Evolutionary conservation across 108 stramenopile species (phyloP).

Genomic region (Cyclostephanos tholiformis): DNA sequence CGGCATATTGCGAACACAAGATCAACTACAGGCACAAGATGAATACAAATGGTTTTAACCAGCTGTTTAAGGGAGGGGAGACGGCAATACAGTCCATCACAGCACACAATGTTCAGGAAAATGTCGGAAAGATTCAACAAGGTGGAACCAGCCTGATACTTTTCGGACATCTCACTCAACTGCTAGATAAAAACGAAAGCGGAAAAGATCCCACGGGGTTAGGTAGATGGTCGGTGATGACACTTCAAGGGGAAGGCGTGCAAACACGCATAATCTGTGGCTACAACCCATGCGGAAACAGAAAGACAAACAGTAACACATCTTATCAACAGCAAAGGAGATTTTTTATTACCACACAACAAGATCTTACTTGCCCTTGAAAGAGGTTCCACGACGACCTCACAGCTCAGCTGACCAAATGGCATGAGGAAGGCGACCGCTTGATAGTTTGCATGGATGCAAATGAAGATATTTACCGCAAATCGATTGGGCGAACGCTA

Average conservation of each 20-base stretch:
- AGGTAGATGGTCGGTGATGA: conserved; percentile 13
- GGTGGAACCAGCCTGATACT: conserved; percentile 6
- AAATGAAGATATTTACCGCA: too few relatives aligned
- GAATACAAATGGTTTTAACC: conserved; percentile 6
- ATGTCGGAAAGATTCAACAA: conserved; percentile 7
- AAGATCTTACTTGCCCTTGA: not conserved
- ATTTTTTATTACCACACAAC: not conserved
- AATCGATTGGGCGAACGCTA: not conserved
- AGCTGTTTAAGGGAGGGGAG: conserved; percentile 20
- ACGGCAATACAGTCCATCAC: not conserved
- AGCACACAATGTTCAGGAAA: conserved; percentile 20
- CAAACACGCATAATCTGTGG: not conserved
- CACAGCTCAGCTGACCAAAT: too few relatives aligned
- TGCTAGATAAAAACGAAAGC: not conserved
- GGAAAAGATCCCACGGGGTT: conserved; percentile 11
- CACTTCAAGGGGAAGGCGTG: not conserved
- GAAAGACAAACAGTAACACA: not conserved
- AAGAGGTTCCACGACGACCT: not conserved
- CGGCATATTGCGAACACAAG: conserved; percentile 11
- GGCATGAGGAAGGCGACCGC: too few relatives aligned
- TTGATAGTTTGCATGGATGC: too few relatives aligned
- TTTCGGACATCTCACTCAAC: conserved; percentile 7
- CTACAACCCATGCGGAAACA: not conserved
- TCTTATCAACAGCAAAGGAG: not conserved
- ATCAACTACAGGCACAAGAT: conserved; percentile 8